Base-by-base conservation (phyloP, 495 filamentous ascomycete species). In the Penicillium odoratum region DNA sequence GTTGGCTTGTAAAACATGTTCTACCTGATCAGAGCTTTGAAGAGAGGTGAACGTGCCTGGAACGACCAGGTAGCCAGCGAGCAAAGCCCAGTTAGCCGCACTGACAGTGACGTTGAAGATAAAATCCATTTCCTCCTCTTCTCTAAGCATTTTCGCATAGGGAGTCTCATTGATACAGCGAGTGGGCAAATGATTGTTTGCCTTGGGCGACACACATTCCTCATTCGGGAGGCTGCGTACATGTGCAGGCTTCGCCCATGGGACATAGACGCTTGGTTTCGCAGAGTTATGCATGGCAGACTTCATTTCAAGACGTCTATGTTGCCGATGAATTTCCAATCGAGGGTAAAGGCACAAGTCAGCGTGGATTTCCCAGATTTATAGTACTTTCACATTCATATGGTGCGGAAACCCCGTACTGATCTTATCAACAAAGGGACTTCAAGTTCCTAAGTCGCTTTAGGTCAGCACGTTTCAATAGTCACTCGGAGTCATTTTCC, bases 11-110 rank as follows among this genome's bases (percentile, higher is more conserved):
- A 56, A 48, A 56, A 18, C 44, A 42, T 42, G 44, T 28, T 48
- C 53, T 8, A 47, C 46, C 38, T 33, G 11, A 53, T 72, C 25
- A 10, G 45, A 47, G 33, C 33, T 50, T 49, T 71, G 56, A n/a
- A 70, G 47, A 7, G 57, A 64, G 46, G 59, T 67, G 50, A 71
- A 74, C 4, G 67, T 74, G 4, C 69, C 69, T 3, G 69, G 69
- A 16, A 72, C 60, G 13, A 71, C 56, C 30, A 74, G 55, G 57
- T 68, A 72, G 7, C 67, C 65, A 1, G 69, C 65, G 13, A 74
- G 57, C 1, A 74, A 61, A 28, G 71, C 58, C 69, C 63, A 71
- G 3, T 70, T 70, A 36, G 55, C 67, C 42, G 63, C 58, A 43
- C 61, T 53, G 11, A 68, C 63, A 29, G 68, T 47, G 45, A 71